Percentiles rank a stretch among this genome's conserved stretches.
These are phyloP conservation scores for Leptodermis oblonga DNA, from an alignment of 257 asterid species.

Conservation along the genomic window DNA sequence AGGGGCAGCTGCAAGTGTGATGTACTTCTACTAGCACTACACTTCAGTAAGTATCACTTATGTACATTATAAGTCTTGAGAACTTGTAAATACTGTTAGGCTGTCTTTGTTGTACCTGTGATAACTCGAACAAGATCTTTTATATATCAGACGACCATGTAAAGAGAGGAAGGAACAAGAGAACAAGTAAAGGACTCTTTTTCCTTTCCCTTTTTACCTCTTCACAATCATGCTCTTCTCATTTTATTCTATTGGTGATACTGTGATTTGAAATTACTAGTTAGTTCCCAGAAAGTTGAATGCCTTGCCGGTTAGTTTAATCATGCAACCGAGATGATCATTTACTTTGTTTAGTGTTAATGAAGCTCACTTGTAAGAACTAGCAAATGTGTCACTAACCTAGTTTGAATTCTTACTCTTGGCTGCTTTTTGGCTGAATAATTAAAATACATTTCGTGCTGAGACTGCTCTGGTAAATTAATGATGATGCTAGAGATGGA, in stretches of 20 bases:
- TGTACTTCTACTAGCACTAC: neutral
- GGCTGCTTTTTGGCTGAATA: neutral
- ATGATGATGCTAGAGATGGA: neutral
- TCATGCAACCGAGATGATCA: neutral
- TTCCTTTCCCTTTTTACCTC: neutral
- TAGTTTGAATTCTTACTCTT: neutral
- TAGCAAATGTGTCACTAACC: neutral
- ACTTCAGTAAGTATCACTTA: neutral
- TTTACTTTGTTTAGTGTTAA: neutral
- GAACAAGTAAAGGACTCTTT: neutral
- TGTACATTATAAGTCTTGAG: slow-evolving; percentile 7
- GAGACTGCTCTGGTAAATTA: neutral
- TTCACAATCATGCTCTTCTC: neutral
- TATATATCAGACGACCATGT: slow-evolving; percentile 8
- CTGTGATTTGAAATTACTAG: neutral
- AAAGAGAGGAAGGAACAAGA: neutral
- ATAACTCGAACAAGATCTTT: neutral
- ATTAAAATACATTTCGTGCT: neutral
- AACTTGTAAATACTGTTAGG: slow-evolving; percentile 2
- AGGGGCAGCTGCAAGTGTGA: neutral
- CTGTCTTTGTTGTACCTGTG: neutral
- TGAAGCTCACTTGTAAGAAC: neutral
- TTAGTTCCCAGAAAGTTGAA: neutral
- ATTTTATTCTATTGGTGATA: neutral
- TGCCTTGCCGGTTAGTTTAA: neutral